phyloP scores from a whole-genome alignment of 208 protist species.

The Leishmania amazonensis region DNA sequence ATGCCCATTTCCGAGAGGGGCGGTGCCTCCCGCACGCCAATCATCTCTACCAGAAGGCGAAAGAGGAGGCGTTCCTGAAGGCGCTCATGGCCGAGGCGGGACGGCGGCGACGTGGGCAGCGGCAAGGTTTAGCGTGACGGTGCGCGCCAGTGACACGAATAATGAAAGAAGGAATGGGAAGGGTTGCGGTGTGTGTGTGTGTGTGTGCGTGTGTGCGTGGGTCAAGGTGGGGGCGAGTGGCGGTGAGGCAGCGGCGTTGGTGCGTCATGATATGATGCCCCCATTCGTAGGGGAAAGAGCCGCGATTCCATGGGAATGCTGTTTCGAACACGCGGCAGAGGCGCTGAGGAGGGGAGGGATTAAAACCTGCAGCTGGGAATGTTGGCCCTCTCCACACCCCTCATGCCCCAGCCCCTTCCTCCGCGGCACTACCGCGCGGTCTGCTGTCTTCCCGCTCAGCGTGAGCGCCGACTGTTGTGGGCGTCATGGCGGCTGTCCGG shows the following conservation, averaged over 20 bases:
- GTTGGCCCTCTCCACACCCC: not conserved
- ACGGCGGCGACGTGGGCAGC: constrained; percentile 1
- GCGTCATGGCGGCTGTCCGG: not conserved
- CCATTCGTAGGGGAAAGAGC: not conserved
- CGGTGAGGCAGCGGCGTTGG: no score
- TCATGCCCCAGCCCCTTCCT: not conserved
- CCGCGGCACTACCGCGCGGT: not conserved
- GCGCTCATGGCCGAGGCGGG: constrained; percentile 4
- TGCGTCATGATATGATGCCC: not conserved
- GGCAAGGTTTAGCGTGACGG: not conserved
- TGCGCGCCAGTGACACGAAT: not conserved
- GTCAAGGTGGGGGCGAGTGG: not conserved
- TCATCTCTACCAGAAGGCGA: not conserved
- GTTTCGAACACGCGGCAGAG: not conserved
- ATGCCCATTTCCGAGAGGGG: not conserved
- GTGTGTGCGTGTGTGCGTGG: not conserved
- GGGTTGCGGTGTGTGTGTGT: not conserved
- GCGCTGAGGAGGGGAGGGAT: not conserved
- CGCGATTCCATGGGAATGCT: not conserved
- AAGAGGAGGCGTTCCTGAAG: not conserved
- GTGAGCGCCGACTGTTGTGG: not conserved
- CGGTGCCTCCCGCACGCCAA: not conserved
- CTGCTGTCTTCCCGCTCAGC: not conserved
- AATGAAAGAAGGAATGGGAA: not conserved
- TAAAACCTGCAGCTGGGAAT: not conserved